Conservation (phyloP, 441 rosid species). For the Populus hybrid region DNA sequence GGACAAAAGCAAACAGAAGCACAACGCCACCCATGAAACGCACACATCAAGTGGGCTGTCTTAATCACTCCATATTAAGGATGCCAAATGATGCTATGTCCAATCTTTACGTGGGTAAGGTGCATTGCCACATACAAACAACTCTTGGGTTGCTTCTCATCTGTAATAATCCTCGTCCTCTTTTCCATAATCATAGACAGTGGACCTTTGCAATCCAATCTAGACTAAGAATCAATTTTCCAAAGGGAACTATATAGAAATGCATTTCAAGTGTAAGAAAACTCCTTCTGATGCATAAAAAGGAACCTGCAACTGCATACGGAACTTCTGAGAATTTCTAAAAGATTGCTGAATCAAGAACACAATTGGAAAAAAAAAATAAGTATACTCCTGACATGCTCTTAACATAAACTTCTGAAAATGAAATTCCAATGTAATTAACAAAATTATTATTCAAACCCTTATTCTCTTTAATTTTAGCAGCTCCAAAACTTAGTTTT, state of each 20-base stretch:
- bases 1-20: background rate
- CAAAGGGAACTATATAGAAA: background rate
- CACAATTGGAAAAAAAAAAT: background rate
- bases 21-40: background rate
- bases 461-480: background rate
- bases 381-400: background rate
- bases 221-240: background rate
- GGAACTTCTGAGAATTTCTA: background rate
- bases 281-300: background rate
- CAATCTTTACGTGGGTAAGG: background rate
- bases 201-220: background rate
- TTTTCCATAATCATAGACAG: background rate
- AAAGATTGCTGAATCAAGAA: background rate
- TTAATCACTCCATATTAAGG: background rate
- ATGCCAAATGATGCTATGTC: background rate
- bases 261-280: background rate
- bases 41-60: background rate
- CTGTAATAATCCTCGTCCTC: background rate
- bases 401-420: background rate
- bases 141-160: conserved; percentile 1
- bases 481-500: background rate
- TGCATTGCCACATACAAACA: background rate
- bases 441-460: background rate
- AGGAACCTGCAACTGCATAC: background rate
- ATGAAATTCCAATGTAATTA: background rate